Evolutionary conservation across 2,329 filamentous ascomycete genomes (phyloP), one percentile per base, ranked within the genome.

Genomic region (Neonectria faginata): DNA sequence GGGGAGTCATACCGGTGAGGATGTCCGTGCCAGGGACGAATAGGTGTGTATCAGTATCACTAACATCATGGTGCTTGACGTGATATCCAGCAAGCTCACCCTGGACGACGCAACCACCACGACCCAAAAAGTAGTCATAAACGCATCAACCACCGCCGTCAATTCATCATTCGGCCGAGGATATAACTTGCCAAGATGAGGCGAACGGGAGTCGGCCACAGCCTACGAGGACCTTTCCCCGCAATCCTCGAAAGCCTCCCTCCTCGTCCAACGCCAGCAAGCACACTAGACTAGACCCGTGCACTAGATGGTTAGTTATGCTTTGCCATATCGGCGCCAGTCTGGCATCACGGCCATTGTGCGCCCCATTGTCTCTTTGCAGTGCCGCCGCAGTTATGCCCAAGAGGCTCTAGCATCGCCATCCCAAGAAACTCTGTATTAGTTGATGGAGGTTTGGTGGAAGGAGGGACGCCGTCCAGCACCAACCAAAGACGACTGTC

Each of bases 351-450:
- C 47, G 51, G 47, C 36, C 50, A 39, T 44, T 20, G 22, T 51
- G 42, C 22, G 25, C 8, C 45, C 16, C 16, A 31, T 31, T n/a
- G 25, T 16, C 16, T 31, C 25, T 31, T 31, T 31, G 41, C 50
- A 60, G 57, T 54, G 50, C 57, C 50, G 50, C 52, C 45, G 52
- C 14, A 61, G 16, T 56, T 62, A 50, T 29, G 53, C 59, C 51
- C 59, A 57, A 57, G 54, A 8, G n/a, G 41, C 20, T 31, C 52
- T 20, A 50, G 56, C 48, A 63, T 54, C 45, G 20, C 16, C 47
- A 44, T 52, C 53, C 59, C 54, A 56, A 55, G 20, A 57, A 62
- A 62, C 59, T 62, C 53, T 57, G 53, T 47, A 47, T 57, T n/a
- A n/a, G 20, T 57, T 57, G 47, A 53, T 51, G 42, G 7, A 20